phyloP scores from a whole-genome alignment of 805 yeast genomes.

The Yarrowia alimentaria region DNA sequence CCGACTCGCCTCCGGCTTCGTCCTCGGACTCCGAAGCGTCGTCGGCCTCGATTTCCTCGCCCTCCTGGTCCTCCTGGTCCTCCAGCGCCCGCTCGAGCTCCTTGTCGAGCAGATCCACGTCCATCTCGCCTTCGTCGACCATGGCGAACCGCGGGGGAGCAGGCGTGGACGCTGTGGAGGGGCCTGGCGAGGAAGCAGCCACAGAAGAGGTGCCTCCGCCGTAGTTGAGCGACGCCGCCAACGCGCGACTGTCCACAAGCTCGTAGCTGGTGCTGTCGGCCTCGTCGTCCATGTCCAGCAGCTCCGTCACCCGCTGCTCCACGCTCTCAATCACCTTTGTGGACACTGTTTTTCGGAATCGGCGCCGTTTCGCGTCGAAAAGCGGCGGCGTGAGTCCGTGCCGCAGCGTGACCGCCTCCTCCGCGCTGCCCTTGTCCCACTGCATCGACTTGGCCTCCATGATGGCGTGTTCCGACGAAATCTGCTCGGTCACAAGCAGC shows the following conservation, averaged over 20 bases:
- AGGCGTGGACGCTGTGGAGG: constrained; percentile 33
- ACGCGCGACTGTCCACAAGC: constrained; percentile 47
- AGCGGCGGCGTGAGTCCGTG: constrained; percentile 85
- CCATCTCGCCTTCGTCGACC: constrained; percentile 38
- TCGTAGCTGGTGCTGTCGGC: constrained; percentile 82
- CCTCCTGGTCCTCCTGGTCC: constrained; percentile 48
- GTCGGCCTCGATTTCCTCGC: constrained; percentile 50
- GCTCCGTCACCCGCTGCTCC: constrained; percentile 73
- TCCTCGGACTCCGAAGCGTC: constrained; percentile 54
- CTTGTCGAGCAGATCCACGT: constrained; percentile 35
- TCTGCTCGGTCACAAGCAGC: constrained; percentile 64
- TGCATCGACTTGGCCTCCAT: constrained; percentile 26
- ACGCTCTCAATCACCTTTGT: constrained; percentile 71
- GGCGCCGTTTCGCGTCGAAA: constrained; percentile 62
- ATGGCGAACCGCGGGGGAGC: constrained; percentile 39
- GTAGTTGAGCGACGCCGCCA: constrained; percentile 34
- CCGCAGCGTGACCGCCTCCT: constrained; percentile 31
- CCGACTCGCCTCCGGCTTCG: constrained; percentile 54
- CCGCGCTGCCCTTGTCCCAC: constrained; percentile 6
- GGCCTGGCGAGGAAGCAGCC: too few relatives aligned
- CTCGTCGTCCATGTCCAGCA: constrained; percentile 71
- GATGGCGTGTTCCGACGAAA: constrained; percentile 36
- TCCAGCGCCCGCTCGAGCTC: constrained; percentile 41
- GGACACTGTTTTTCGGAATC: constrained; percentile 69
- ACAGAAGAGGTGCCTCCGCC: constrained; percentile 31